Evolutionary conservation across 257 asterid genomes (phyloP).

Genomic region (Nicotiana sylvestris): DNA sequence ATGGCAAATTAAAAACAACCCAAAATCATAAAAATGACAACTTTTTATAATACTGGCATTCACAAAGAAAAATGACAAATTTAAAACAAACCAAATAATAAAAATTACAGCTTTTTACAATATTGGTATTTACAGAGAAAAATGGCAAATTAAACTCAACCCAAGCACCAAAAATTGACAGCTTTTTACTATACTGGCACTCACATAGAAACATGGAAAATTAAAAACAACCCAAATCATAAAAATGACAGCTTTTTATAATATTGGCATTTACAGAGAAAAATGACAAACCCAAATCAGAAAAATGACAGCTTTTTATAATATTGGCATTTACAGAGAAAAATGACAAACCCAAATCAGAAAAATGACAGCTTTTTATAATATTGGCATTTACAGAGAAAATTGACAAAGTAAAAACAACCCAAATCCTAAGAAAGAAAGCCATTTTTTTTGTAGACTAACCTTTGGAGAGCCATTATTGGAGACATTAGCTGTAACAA

Average conservation of each 20-base stretch:
- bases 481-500: slow-evolving; percentile 25
- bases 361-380: not conserved
- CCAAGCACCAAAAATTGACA: not conserved
- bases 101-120: not conserved
- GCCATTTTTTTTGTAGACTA: not conserved
- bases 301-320: not conserved
- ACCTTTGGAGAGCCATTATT: slow-evolving; percentile 25
- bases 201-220: no score
- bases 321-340: not conserved
- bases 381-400: not conserved
- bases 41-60: not conserved
- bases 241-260: not conserved
- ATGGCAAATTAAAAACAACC: not conserved
- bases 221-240: not conserved
- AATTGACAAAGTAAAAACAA: no score
- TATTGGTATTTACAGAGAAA: not conserved
- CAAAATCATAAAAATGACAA: not conserved
- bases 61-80: no score
- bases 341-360: not conserved
- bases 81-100: not conserved
- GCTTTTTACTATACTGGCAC: not conserved
- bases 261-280: not conserved
- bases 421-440: not conserved
- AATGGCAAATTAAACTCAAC: no score
- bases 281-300: not conserved